phyloP scores from a whole-genome alignment of 768 basidiomycete species.

The Tulasnella sp. region DNA sequence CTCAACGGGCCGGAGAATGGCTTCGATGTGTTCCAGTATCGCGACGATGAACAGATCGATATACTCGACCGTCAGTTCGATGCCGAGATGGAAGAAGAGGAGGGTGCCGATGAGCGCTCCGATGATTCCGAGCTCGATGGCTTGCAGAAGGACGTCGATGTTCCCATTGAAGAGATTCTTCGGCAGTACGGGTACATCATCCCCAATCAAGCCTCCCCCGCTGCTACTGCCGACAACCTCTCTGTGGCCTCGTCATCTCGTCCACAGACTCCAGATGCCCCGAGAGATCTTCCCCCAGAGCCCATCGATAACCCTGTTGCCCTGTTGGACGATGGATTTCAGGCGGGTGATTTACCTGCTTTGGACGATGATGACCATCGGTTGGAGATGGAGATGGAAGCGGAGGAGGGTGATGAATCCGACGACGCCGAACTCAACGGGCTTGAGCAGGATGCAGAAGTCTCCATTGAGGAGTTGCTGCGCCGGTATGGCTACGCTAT shows the following conservation, averaged over 20 bases:
- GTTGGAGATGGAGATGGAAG: constrained; percentile 23
- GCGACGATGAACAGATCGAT: too few relatives aligned
- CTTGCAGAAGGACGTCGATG: constrained; percentile 28
- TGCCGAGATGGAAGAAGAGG: constrained; percentile 19
- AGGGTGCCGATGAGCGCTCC: constrained; percentile 20
- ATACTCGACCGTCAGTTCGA: constrained; percentile 17
- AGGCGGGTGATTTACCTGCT: constrained; percentile 22
- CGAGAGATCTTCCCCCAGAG: neutral
- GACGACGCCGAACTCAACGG: constrained; percentile 27
- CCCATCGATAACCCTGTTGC: neutral
- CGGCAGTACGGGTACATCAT: constrained; percentile 26
- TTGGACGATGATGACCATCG: constrained; percentile 21
- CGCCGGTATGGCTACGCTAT: constrained; percentile 27
- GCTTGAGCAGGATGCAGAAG: constrained; percentile 29
- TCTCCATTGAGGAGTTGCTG: constrained; percentile 32
- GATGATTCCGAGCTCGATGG: constrained; percentile 30
- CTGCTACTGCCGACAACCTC: neutral
- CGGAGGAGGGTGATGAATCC: constrained; percentile 19
- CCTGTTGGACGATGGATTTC: constrained; percentile 1
- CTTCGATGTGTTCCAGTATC: too few relatives aligned
- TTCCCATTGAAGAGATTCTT: constrained; percentile 31
- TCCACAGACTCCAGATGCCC: neutral
- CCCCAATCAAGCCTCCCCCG: neutral
- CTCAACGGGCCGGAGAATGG: too few relatives aligned
- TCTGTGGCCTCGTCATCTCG: neutral